Evolutionary conservation across 139 green algal genomes (phyloP).

Genomic region (Chlorella sp.): DNA sequence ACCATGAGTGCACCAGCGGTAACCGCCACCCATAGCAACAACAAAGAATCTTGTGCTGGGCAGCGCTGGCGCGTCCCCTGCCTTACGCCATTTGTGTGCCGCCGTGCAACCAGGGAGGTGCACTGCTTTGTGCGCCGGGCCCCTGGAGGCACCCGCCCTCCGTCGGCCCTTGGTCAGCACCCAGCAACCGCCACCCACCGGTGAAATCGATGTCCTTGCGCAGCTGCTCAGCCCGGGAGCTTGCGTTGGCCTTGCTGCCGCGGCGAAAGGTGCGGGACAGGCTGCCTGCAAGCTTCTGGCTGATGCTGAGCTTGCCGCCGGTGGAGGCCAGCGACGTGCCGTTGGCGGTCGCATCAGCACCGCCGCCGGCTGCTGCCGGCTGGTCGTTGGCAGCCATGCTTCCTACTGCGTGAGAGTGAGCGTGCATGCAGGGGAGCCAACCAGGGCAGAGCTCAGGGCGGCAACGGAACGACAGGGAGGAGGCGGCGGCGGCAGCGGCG

Average conservation of each 20-base stretch:
- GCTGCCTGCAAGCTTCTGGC: slow-evolving; percentile 26
- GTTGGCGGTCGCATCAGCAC: neutral
- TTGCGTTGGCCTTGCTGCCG: neutral
- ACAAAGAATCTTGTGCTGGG: no score
- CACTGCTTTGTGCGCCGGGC: no score
- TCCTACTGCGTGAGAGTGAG: neutral
- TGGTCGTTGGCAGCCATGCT: neutral
- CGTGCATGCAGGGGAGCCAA: neutral
- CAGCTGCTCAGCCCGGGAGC: slow-evolving; percentile 41
- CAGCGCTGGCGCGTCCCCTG: no score
- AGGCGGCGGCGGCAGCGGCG: no score
- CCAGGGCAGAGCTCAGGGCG: no score
- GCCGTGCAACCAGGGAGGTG: no score
- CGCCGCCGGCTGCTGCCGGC: no score
- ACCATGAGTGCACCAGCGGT: no score
- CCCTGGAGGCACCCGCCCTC: neutral
- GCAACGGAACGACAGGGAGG: no score
- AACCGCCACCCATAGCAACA: no score
- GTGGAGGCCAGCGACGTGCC: neutral
- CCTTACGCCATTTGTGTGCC: no score
- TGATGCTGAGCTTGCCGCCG: neutral
- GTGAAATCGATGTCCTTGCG: slow-evolving; percentile 52
- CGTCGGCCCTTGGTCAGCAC: neutral
- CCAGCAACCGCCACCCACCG: neutral
- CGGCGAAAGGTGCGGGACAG: slow-evolving; percentile 3